A percentile compares a stretch with the other conserved stretches of the same genome.
Evolutionary conservation across 1,284 basidiomycete genomes (phyloP).

Genomic region (Kwoniella shivajii): DNA sequence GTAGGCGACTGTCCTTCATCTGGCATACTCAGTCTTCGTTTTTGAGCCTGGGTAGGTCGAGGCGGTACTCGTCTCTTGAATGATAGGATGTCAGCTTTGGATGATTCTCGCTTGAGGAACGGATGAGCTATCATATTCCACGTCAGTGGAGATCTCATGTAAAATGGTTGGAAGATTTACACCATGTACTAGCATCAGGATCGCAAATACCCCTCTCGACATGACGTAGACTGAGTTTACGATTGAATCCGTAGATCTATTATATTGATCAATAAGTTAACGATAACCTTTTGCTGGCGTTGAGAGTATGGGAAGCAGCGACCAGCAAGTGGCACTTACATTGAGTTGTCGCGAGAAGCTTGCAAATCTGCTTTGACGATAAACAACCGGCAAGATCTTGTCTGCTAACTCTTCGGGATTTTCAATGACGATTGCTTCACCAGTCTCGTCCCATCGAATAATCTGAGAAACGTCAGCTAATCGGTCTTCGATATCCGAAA

Average conservation of each 20-base stretch:
- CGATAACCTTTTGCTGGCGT: conserved; percentile 9
- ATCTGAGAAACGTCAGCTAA: conserved; percentile 55
- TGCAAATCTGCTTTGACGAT: conserved; percentile 88
- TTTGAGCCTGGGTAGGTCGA: conserved; percentile 73
- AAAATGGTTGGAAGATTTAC: conserved; percentile 54
- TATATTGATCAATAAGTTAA: neutral
- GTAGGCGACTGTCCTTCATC: conserved; percentile 29
- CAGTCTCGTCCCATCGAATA: conserved; percentile 86
- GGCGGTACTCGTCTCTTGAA: conserved; percentile 93
- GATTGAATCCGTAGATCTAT: conserved; percentile 93
- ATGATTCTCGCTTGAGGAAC: conserved; percentile 80
- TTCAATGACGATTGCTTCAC: conserved; percentile 89
- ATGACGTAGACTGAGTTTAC: conserved; percentile 79
- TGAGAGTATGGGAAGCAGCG: conserved; percentile 1
- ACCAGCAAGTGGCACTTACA: conserved; percentile 59
- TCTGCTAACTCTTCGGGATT: conserved; percentile 83
- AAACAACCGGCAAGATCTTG: conserved; percentile 83
- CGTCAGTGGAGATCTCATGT: conserved; percentile 3
- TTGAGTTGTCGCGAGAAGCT: conserved; percentile 92
- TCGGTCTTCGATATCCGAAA: neutral
- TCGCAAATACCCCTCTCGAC: conserved; percentile 88
- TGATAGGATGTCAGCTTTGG: conserved; percentile 79
- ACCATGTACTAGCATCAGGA: conserved; percentile 91
- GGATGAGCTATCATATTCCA: conserved; percentile 69
- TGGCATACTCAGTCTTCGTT: conserved; percentile 54